These are phyloP conservation scores for Pseudogymnoascus sp. DNA, from an alignment of 2,329 filamentous ascomycete genomes.

Conservation along the genomic window DNA sequence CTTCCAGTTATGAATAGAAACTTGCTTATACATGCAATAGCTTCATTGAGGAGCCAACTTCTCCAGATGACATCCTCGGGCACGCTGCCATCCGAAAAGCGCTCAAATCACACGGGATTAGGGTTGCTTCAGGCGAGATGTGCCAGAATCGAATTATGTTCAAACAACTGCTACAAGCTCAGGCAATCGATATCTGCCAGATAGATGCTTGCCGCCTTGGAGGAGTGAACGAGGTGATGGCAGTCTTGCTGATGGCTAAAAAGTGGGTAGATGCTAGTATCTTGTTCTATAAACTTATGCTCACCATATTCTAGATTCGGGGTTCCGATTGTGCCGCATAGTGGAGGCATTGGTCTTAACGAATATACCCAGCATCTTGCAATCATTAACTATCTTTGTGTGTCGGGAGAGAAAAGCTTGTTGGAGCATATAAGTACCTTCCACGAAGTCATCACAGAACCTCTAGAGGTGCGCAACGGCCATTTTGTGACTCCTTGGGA, in stretches of 20 bases:
- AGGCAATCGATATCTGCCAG: slow-evolving; percentile 81
- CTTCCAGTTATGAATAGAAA: neutral
- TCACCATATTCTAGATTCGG: slow-evolving; percentile 25
- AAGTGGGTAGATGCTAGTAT: slow-evolving; percentile 39
- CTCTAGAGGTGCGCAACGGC: slow-evolving; percentile 68
- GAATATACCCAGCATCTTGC: slow-evolving; percentile 87
- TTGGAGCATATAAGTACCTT: slow-evolving; percentile 85
- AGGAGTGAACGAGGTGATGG: slow-evolving; percentile 84
- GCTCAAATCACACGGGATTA: slow-evolving; percentile 65
- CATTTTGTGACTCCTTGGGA: slow-evolving; percentile 77
- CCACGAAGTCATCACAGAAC: slow-evolving; percentile 83
- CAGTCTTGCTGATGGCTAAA: slow-evolving; percentile 79
- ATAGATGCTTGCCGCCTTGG: slow-evolving; percentile 86
- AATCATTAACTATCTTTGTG: slow-evolving; percentile 83
- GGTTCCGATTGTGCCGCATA: slow-evolving; percentile 78
- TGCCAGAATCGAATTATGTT: slow-evolving; percentile 92
- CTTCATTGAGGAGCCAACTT: slow-evolving; percentile 93
- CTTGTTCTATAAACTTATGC: neutral
- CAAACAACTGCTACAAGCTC: slow-evolving; percentile 77
- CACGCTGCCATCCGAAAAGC: slow-evolving; percentile 81
- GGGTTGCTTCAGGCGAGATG: slow-evolving; percentile 90
- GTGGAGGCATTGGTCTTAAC: slow-evolving; percentile 76
- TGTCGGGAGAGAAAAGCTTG: slow-evolving; percentile 69
- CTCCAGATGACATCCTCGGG: slow-evolving; percentile 80
- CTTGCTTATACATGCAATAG: slow-evolving; percentile 61